A percentile compares a stretch with the other conserved stretches of the same genome.
Evolutionary conservation across 495 filamentous ascomycete species (phyloP).

Genomic region (Aspergillus asperescens): DNA sequence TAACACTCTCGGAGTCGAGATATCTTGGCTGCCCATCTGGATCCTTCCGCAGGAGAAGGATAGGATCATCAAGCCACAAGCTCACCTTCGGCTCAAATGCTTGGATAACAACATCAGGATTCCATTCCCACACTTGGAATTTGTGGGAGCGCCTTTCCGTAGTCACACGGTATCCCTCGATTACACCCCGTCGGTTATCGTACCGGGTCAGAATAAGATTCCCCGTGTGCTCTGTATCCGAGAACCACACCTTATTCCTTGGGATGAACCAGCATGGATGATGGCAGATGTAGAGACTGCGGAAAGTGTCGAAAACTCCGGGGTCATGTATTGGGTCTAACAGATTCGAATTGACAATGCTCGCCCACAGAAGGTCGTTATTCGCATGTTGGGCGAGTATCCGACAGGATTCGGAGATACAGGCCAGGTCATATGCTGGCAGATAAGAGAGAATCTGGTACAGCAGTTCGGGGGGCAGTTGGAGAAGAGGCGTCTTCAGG

Average conservation of each 20-base stretch:
- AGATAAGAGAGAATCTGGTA: slow-evolving; percentile 57
- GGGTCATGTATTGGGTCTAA: slow-evolving; percentile 45
- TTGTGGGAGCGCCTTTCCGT: slow-evolving; percentile 50
- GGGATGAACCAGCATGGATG: slow-evolving; percentile 82
- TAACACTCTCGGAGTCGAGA: slow-evolving; percentile 41
- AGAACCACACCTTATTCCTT: slow-evolving; percentile 78
- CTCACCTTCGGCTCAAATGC: slow-evolving; percentile 62
- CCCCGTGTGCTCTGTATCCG: slow-evolving; percentile 62
- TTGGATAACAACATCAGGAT: slow-evolving; percentile 67
- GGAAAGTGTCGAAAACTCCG: slow-evolving; percentile 55
- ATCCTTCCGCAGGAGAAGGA: slow-evolving; percentile 53
- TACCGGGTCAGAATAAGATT: slow-evolving; percentile 70
- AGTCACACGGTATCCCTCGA: slow-evolving; percentile 75
- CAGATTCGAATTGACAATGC: slow-evolving; percentile 56
- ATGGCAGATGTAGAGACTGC: slow-evolving; percentile 65
- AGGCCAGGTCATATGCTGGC: slow-evolving; percentile 50
- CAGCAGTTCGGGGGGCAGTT: slow-evolving; percentile 60
- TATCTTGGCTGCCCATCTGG: slow-evolving; percentile 19
- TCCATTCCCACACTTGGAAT: slow-evolving; percentile 57
- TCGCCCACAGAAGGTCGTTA: slow-evolving; percentile 59
- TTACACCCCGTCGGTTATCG: slow-evolving; percentile 62
- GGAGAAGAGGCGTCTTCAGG: slow-evolving; percentile 27
- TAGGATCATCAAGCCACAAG: slow-evolving; percentile 66
- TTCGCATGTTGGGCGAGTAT: slow-evolving; percentile 45
- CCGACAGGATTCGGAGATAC: slow-evolving; percentile 51